These are phyloP conservation scores for Madurella mycetomatis DNA, from an alignment of 2,329 filamentous ascomycete species.

Conservation along the genomic window DNA sequence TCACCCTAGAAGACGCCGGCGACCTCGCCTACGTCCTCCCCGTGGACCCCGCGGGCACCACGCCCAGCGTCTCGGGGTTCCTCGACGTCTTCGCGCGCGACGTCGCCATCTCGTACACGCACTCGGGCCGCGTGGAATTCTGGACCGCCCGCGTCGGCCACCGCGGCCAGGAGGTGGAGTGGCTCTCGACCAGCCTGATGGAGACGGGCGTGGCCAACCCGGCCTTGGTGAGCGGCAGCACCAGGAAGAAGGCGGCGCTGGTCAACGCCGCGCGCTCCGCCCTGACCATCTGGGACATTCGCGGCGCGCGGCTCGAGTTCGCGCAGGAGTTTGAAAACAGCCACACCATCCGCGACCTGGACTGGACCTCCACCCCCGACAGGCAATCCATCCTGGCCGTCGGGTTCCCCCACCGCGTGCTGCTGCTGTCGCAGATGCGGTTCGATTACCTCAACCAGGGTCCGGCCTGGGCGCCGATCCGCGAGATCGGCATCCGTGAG, in stretches of 20 bases:
- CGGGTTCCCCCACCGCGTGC: slow-evolving; percentile 81
- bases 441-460: slow-evolving; percentile 88
- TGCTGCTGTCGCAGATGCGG: slow-evolving; percentile 79
- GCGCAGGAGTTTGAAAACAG: slow-evolving; percentile 68
- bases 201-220: slow-evolving; percentile 72
- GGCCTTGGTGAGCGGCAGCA: slow-evolving; percentile 77
- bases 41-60: slow-evolving; percentile 78
- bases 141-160: slow-evolving; percentile 76
- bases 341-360: slow-evolving; percentile 77
- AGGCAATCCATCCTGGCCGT: slow-evolving; percentile 85
- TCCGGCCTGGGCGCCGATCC: slow-evolving; percentile 82
- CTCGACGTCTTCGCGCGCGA: slow-evolving; percentile 83
- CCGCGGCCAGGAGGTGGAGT: slow-evolving; percentile 60
- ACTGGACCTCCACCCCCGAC: slow-evolving; percentile 91
- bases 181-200: slow-evolving; percentile 76
- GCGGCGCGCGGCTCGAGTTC: slow-evolving; percentile 75
- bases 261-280: slow-evolving; percentile 69
- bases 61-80: slow-evolving; percentile 67
- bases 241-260: slow-evolving; percentile 79
- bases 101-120: slow-evolving; percentile 79
- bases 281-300: slow-evolving; percentile 87
- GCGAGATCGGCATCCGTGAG: slow-evolving; percentile 75
- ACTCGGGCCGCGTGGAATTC: slow-evolving; percentile 68
- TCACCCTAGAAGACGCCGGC: slow-evolving; percentile 59
- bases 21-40: slow-evolving; percentile 66